Conservation (phyloP, 1,139 yeast genomes). For the Saccharomyces hybrid region DNA sequence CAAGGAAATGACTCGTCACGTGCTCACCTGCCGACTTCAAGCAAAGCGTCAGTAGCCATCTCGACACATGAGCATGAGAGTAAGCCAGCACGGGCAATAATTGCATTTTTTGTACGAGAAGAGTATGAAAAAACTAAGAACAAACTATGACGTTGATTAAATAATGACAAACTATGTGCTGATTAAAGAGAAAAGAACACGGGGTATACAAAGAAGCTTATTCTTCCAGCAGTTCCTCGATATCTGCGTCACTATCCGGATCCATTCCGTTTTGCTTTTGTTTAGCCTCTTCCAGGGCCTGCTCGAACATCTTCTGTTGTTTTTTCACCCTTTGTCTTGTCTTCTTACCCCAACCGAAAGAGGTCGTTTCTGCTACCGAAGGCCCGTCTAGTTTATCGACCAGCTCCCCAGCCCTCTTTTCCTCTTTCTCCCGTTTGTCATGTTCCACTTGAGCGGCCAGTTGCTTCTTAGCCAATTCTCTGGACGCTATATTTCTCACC, state of each 20-base stretch:
- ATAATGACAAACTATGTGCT: not conserved
- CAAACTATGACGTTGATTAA: not conserved
- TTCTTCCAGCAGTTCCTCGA: conserved; percentile 57
- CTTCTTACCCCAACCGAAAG: conserved; percentile 73
- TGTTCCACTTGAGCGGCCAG: conserved; percentile 45
- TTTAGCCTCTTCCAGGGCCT: conserved; percentile 40
- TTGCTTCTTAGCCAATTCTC: conserved; percentile 44
- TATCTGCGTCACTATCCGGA: conserved; percentile 50
- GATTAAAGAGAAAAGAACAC: no score
- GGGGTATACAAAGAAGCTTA: conserved; percentile 14
- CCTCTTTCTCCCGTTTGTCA: conserved; percentile 30
- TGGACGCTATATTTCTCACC: conserved; percentile 37
- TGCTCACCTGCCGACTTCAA: no score
- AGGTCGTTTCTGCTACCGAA: conserved; percentile 31
- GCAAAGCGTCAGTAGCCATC: no score
- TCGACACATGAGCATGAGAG: no score
- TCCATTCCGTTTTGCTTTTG: conserved; percentile 42
- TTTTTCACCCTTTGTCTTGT: conserved; percentile 53
- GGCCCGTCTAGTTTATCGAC: conserved; percentile 33
- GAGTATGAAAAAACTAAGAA: not conserved
- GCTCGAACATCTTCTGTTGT: conserved; percentile 48
- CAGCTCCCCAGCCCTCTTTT: conserved; percentile 35
- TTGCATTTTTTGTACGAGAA: not conserved
- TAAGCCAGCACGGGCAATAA: no score
- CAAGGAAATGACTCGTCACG: no score